Conservation (phyloP, 345 rosid species). For the Lepidium africanum region DNA sequence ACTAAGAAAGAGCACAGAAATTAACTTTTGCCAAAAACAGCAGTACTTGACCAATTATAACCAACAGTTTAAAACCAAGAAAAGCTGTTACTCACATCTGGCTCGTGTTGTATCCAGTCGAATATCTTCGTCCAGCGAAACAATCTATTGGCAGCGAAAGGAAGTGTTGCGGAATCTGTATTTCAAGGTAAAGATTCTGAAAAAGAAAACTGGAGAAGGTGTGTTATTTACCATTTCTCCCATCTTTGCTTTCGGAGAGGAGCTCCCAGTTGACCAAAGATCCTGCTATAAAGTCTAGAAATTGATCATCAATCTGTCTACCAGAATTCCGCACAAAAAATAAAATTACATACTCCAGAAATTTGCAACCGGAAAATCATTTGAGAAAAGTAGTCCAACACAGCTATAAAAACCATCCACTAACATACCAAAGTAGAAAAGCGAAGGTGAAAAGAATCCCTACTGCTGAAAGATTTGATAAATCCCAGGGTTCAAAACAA, state of each 20-base stretch:
- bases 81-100: slow-evolving; percentile 41
- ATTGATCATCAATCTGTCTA: slow-evolving; percentile 7
- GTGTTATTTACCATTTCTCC: slow-evolving; percentile 42
- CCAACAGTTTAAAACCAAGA: neutral
- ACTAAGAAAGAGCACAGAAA: slow-evolving; percentile 40
- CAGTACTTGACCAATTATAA: neutral
- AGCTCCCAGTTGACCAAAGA: neutral
- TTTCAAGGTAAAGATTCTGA: neutral
- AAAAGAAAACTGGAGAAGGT: neutral
- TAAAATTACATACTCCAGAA: neutral
- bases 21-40: neutral
- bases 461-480: neutral
- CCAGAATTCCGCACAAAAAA: neutral
- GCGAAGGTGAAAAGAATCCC: neutral
- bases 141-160: slow-evolving; percentile 36
- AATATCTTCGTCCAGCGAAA: slow-evolving; percentile 52
- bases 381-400: neutral
- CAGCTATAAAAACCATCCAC: neutral
- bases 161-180: neutral
- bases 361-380: neutral
- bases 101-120: slow-evolving; percentile 71
- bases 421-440: neutral
- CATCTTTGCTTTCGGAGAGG: slow-evolving; percentile 17
- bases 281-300: slow-evolving; percentile 6
- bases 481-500: neutral